phyloP scores from a whole-genome alignment of 2,329 filamentous ascomycete genomes.

The Colletotrichum graminicola region DNA sequence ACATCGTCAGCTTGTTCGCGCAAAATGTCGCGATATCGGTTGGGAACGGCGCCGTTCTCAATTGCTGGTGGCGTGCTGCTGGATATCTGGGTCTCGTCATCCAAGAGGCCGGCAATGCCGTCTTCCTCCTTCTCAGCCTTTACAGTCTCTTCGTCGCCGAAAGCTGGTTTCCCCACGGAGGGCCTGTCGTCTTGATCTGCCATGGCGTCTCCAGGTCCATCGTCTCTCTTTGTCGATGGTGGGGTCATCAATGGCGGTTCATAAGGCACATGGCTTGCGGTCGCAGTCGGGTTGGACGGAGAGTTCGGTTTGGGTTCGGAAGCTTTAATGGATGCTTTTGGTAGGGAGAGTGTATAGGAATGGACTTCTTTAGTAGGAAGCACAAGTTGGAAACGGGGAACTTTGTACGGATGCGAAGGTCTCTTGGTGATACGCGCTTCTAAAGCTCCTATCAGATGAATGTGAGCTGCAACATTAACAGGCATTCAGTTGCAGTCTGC shows the following conservation, averaged over 20 bases:
- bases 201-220: conserved; percentile 60
- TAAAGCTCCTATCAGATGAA: conserved; percentile 32
- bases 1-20: conserved; percentile 57
- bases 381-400: not conserved
- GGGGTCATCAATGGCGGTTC: conserved; percentile 42
- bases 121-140: conserved; percentile 53
- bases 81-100: conserved; percentile 51
- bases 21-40: conserved; percentile 60
- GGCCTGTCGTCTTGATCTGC: conserved; percentile 61
- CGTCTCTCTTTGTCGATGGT: conserved; percentile 44
- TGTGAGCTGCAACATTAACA: conserved; percentile 22
- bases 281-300: conserved; percentile 26
- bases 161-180: conserved; percentile 54
- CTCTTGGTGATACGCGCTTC: conserved; percentile 7
- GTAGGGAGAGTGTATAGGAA: conserved; percentile 14
- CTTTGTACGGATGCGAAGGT: not conserved
- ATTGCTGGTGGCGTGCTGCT: conserved; percentile 44
- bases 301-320: conserved; percentile 30
- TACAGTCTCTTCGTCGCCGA: conserved; percentile 59
- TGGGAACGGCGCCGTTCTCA: conserved; percentile 54
- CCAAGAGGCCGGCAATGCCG: conserved; percentile 51
- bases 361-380: not conserved
- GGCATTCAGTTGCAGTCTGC: conserved; percentile 22
- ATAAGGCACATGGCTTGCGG: conserved; percentile 39
- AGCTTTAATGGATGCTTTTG: conserved; percentile 24